Evolutionary conservation across 139 green algal species (phyloP), one percentile per base, ranked within the genome.

Genomic region (Edaphochlamys debaryana): DNA sequence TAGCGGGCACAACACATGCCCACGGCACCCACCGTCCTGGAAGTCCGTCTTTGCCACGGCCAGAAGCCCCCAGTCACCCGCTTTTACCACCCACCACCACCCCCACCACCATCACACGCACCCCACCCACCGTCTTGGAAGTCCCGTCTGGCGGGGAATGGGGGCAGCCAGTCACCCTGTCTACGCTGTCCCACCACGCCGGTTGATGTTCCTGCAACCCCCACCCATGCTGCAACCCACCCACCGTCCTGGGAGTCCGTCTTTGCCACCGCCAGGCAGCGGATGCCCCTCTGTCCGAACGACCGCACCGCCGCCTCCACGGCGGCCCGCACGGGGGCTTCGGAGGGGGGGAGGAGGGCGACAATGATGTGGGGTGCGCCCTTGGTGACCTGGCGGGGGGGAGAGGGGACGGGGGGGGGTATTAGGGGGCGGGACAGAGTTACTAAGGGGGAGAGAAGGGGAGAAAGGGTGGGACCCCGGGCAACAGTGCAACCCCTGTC

Each of bases 271-370:
- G 92, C 94, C 42, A 98, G 91, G 29, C 84, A 91, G 78, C 95
- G 91, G 67, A 98, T 95, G 69, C 95, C 95, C 52, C 94, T 89
- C 19, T 83, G 79, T 25, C 92, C 95, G 40, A 96, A 89, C 66
- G 92, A 90, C 38, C 86, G 76, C 67, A 97, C 89, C 69, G 92
- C 86, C 34, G 79, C 52, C 34, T 71, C 67, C 67, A 73, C 74
- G 29, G 63, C 71, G 0, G 34, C 56, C 23, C 69, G 45, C n/a
- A 89, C 67, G n/a, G 4, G 58, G 54, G 42, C 54, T 27, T 86
- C 22, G 41, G 30, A 13, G 34, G 62, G 27, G 5, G 62, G 45
- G 22, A 85, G n/a, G 37, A 89, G 85, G 50, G 73, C 69, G 20
- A 86, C 34, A n/a, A 89, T 71, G 78, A 89, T 68, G 52, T 85